Conservation (phyloP, 2,329 filamentous ascomycete genomes). For the Dactylonectria macrodidyma region DNA sequence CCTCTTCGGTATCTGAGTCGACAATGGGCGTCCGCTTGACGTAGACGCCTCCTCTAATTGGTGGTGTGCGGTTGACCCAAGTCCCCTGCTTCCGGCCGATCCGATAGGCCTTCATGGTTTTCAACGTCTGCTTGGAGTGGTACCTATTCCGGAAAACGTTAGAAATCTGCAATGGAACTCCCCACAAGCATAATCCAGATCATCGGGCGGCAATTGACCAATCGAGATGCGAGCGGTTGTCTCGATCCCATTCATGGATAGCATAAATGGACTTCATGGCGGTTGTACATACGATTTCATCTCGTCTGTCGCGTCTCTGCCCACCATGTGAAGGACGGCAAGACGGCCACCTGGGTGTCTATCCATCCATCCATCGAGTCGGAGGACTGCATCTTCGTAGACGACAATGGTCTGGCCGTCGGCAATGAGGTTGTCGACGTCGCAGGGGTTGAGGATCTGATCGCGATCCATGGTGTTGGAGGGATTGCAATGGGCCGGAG, state of each 20-base stretch:
- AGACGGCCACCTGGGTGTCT: conserved; percentile 72
- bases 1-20: conserved; percentile 41
- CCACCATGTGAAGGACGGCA: conserved; percentile 70
- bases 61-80: conserved; percentile 72
- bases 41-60: conserved; percentile 67
- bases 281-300: conserved; percentile 51
- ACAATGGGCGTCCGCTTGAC: conserved; percentile 38
- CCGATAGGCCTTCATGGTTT: conserved; percentile 72
- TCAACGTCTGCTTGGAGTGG: conserved; percentile 67
- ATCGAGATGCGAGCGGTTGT: conserved; percentile 29
- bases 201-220: conserved; percentile 21
- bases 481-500: not conserved
- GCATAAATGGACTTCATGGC: conserved; percentile 11
- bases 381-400: conserved; percentile 67
- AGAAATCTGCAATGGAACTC: conserved; percentile 31
- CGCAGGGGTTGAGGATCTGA: conserved; percentile 58
- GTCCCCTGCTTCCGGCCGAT: conserved; percentile 70
- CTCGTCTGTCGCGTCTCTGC: conserved; percentile 55
- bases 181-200: conserved; percentile 15
- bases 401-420: conserved; percentile 70
- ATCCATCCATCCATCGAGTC: conserved; percentile 71
- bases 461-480: conserved; percentile 56
- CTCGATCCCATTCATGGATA: conserved; percentile 5
- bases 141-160: conserved; percentile 61
- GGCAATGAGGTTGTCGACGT: conserved; percentile 67